Conservation (phyloP, 208 protist species). For the Acanthamoeba healyi region DNA sequence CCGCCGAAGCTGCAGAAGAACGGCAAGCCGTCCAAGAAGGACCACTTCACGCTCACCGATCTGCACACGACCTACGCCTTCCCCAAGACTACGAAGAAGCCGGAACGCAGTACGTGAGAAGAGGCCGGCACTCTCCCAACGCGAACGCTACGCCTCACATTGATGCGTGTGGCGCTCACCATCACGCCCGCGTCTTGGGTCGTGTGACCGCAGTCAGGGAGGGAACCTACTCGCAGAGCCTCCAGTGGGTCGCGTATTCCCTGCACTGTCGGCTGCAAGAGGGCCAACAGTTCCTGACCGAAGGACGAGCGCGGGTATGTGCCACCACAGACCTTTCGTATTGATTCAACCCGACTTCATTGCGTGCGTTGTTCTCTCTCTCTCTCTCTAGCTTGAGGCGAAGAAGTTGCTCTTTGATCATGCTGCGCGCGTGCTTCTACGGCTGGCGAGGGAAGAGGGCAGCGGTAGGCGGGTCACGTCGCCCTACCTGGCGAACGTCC, state of each 20-base stretch:
- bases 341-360: too few relatives aligned
- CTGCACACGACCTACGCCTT: background rate
- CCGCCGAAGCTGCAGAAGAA: background rate
- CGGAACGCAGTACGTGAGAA: background rate
- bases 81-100: background rate
- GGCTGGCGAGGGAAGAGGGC: background rate
- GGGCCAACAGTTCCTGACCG: background rate
- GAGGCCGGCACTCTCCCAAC: background rate
- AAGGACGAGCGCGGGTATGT: background rate
- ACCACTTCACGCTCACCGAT: conserved; percentile 52
- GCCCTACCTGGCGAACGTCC: background rate
- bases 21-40: conserved; percentile 39
- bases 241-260: conserved; percentile 29
- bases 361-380: background rate
- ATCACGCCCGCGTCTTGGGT: background rate
- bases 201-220: background rate
- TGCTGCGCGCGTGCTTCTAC: background rate
- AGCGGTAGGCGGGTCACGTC: background rate
- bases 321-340: background rate
- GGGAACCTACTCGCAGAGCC: background rate
- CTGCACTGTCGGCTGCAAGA: background rate
- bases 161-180: background rate
- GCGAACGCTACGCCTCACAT: too few relatives aligned
- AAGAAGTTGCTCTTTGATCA: background rate
- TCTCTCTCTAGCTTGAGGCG: background rate